A percentile compares a stretch with the other conserved stretches of the same genome.
Evolutionary conservation across 805 yeast species (phyloP).

Genomic region (Candida corydali): DNA sequence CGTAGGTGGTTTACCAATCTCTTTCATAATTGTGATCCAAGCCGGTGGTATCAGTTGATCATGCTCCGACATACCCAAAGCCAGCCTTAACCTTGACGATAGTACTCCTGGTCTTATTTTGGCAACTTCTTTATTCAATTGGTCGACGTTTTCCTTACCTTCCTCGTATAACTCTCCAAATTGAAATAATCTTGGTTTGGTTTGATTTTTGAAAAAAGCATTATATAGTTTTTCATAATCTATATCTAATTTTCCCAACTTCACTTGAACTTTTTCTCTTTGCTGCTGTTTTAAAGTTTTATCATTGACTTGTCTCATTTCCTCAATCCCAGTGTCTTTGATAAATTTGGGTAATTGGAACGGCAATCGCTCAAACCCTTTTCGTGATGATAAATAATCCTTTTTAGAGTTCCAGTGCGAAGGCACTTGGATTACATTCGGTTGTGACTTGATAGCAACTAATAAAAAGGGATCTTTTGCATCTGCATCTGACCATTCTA

Average conservation of each 20-base stretch:
- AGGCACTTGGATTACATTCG: slow-evolving; percentile 75
- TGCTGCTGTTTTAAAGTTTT: slow-evolving; percentile 64
- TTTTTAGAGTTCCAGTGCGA: slow-evolving; percentile 77
- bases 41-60: slow-evolving; percentile 56
- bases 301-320: slow-evolving; percentile 70
- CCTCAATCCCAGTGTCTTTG: slow-evolving; percentile 76
- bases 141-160: slow-evolving; percentile 56
- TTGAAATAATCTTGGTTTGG: slow-evolving; percentile 61
- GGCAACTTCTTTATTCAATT: slow-evolving; percentile 26
- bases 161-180: slow-evolving; percentile 82
- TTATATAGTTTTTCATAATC: slow-evolving; percentile 79
- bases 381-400: slow-evolving; percentile 64
- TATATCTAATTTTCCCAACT: slow-evolving; percentile 78
- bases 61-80: slow-evolving; percentile 60
- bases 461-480: slow-evolving; percentile 71
- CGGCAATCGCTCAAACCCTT: slow-evolving; percentile 64
- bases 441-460: slow-evolving; percentile 58
- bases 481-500: slow-evolving; percentile 87
- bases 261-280: slow-evolving; percentile 85
- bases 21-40: slow-evolving; percentile 70
- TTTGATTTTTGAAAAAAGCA: slow-evolving; percentile 81
- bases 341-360: slow-evolving; percentile 78
- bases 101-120: slow-evolving; percentile 63
- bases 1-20: slow-evolving; percentile 79
- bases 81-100: slow-evolving; percentile 57